Evolutionary conservation across 1,284 basidiomycete species (phyloP), one percentile per base, ranked within the genome.

Genomic region (Porodaedalea pini): DNA sequence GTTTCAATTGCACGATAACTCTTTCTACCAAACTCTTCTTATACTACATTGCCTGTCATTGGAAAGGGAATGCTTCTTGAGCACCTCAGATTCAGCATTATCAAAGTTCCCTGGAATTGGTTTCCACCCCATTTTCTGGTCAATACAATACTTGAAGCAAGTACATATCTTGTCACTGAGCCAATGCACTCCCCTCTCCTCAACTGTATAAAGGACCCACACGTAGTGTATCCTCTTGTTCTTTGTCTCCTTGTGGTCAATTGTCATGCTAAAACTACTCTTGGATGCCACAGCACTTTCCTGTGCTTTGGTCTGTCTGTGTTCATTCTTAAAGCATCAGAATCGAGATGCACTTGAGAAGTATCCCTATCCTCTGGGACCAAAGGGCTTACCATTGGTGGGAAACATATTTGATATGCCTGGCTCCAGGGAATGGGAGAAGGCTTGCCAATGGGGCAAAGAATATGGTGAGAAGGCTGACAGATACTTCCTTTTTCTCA

Each of bases 401-500:
- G 56, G 56, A n/a, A 57, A 57, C 32, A 49, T 57, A 13, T 51
- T 57, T 19, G 56, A 57, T 41, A 57, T 57, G 56, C 56, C 56
- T 6, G 36, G 15, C 5, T 39, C 56, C 3, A n/a, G 52, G 2
- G 41, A 57, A 41, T 51, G 49, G 56, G 40, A 34, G 49, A 57
- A 41, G 13, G 50, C 47, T 1, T 6, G 19, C 15, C 36, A 57
- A 40, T 57, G 56, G 56, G 32, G 43, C 21, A 21, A 57, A 27
- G 10, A 31, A 45, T 57, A 57, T 23, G 56, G 56, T 57, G 23
- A 31, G 49, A 13, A 17, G 2, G 2, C 13, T 21, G 27, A 17
- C 6, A 44, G 7, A 44, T 17, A 8, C 4, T 48, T 27, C 23
- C 23, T 27, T n/a, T 10, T 15, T 48, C 15, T 8, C 8, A 44